Conservation (phyloP, 257 asterid genomes). For the Jaltomata sinuosa region DNA sequence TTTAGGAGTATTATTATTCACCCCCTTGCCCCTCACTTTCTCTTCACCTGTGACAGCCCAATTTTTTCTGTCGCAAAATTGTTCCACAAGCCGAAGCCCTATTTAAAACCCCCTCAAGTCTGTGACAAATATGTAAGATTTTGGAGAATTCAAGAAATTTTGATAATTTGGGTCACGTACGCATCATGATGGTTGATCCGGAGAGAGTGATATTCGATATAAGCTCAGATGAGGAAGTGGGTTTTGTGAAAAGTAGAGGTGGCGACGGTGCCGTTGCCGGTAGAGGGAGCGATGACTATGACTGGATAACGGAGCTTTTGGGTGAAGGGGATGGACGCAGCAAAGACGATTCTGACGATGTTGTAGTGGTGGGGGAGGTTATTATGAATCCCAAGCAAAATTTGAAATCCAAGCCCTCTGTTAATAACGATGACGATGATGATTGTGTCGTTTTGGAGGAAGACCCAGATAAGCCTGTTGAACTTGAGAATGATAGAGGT, state of each 20-base stretch:
- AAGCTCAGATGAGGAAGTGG: conserved; percentile 72
- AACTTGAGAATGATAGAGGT: conserved; percentile 8
- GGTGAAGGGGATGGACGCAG: conserved; percentile 24
- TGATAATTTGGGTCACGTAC: neutral
- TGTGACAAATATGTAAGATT: neutral
- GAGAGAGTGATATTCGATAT: conserved; percentile 35
- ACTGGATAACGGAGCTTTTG: conserved; percentile 51
- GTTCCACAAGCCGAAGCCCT: neutral
- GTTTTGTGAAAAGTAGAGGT: conserved; percentile 16
- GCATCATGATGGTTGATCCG: conserved; percentile 33
- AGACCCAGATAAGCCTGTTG: conserved; percentile 47
- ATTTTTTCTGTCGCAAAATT: neutral
- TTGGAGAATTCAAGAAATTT: neutral
- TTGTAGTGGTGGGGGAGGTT: conserved; percentile 36
- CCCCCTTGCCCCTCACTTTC: neutral
- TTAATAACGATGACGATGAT: conserved; percentile 29
- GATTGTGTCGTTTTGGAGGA: conserved; percentile 77
- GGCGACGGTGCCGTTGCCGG: conserved; percentile 18
- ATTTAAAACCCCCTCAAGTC: too few species aligned
- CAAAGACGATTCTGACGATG: conserved; percentile 49
- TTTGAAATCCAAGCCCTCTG: conserved; percentile 5
- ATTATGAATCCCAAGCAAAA: conserved; percentile 14
- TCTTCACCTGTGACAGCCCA: too few species aligned
- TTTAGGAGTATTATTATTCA: neutral
- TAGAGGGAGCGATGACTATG: conserved; percentile 34